Evolutionary conservation across 1,284 basidiomycete species (phyloP).

Genomic region (Phylloboletellus chloephorus): DNA sequence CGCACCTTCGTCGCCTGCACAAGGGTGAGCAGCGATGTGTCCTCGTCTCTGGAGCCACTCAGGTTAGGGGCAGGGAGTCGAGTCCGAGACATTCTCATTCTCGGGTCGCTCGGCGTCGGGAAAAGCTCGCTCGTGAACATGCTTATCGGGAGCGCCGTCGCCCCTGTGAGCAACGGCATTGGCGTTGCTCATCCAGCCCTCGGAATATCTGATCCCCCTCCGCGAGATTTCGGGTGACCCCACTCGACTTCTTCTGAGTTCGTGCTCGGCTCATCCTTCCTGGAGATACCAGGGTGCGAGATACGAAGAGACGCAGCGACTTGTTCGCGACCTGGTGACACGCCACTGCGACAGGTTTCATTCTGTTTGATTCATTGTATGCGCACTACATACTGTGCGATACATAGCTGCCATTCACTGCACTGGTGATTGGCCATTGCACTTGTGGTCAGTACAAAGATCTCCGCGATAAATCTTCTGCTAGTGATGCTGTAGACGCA

Average conservation of each 20-base stretch:
- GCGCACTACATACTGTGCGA: conserved; percentile 1
- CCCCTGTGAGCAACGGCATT: conserved; percentile 21
- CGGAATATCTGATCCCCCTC: conserved; percentile 14
- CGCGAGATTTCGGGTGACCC: conserved; percentile 9
- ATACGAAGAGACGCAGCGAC: conserved; percentile 20
- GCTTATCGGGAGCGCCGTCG: conserved; percentile 20
- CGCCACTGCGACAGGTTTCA: conserved; percentile 12
- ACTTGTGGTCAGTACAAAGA: neutral
- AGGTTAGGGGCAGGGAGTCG: conserved; percentile 10
- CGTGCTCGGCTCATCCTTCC: conserved; percentile 20
- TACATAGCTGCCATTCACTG: neutral
- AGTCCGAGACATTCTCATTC: conserved; percentile 20
- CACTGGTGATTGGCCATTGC: neutral
- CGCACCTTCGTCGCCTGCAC: neutral
- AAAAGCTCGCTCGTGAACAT: conserved; percentile 30
- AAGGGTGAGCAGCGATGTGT: conserved; percentile 12
- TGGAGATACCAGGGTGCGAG: conserved; percentile 16
- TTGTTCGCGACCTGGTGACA: conserved; percentile 18
- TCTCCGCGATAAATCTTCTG: no score
- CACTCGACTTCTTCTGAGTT: neutral
- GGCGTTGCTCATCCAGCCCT: conserved; percentile 18
- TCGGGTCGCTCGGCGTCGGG: conserved; percentile 27
- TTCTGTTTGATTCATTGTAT: neutral
- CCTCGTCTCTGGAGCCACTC: conserved; percentile 3
- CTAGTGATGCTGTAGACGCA: conserved; percentile 4